Conservation (phyloP, 2,329 filamentous ascomycete genomes). For the Nemania sp. region DNA sequence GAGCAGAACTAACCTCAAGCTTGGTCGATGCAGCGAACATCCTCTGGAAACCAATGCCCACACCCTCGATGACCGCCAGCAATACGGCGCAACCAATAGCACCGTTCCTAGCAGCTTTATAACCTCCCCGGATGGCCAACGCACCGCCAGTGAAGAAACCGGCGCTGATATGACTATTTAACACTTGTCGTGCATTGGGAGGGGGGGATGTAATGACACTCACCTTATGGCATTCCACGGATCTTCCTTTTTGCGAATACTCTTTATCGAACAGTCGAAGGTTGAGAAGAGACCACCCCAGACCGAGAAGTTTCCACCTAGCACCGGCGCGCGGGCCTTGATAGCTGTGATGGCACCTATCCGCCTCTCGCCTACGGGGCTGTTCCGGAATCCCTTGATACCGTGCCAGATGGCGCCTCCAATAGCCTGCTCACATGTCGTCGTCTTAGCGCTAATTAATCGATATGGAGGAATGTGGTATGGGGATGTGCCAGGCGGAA, state of each 20-base stretch:
- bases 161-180: conserved; percentile 56
- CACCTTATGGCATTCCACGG: conserved; percentile 90
- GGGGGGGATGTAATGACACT: not conserved
- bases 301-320: conserved; percentile 96
- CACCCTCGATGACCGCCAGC: not conserved
- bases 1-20: conserved; percentile 65
- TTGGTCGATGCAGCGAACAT: not conserved
- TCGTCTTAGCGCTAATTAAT: not conserved
- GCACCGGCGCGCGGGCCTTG: conserved; percentile 93
- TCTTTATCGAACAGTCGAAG: conserved; percentile 96
- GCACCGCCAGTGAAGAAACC: conserved; percentile 81
- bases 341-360: conserved; percentile 96
- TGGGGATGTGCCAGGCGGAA: no score
- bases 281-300: conserved; percentile 97
- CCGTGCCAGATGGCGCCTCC: conserved; percentile 41
- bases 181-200: not conserved
- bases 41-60: not conserved
- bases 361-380: conserved; percentile 88
- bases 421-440: conserved; percentile 31
- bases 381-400: conserved; percentile 84
- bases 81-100: not conserved
- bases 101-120: not conserved
- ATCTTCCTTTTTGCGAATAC: conserved; percentile 93
- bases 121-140: conserved; percentile 65
- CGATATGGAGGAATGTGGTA: no score